Percentiles rank a stretch among this genome's conserved stretches.
These are phyloP conservation scores for Claviceps pazoutovae DNA, from an alignment of 2,329 filamentous ascomycete genomes.

Conservation along the genomic window DNA sequence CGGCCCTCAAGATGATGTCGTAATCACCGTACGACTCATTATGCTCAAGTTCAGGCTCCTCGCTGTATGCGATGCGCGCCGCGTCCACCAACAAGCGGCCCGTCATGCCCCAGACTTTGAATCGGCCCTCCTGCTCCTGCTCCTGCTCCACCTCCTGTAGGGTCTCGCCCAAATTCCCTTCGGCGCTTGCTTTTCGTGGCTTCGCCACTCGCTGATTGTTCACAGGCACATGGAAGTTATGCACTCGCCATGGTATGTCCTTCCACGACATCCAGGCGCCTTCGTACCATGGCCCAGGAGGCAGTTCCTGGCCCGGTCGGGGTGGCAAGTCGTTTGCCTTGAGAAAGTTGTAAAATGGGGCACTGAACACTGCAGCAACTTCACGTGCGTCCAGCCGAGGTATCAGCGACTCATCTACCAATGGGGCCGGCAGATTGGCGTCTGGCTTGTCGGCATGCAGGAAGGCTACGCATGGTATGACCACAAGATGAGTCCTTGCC, in stretches of 20 bases:
- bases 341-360: slow-evolving; percentile 75
- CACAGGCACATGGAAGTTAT: slow-evolving; percentile 84
- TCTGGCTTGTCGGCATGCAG: slow-evolving; percentile 42
- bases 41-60: slow-evolving; percentile 73
- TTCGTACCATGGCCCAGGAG: slow-evolving; percentile 62
- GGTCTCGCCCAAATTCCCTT: slow-evolving; percentile 29
- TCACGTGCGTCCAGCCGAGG: slow-evolving; percentile 77
- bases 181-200: slow-evolving; percentile 29
- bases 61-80: slow-evolving; percentile 67
- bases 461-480: slow-evolving; percentile 65
- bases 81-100: slow-evolving; percentile 80
- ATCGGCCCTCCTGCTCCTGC: slow-evolving; percentile 40
- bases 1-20: slow-evolving; percentile 31
- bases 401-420: slow-evolving; percentile 57
- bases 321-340: slow-evolving; percentile 40
- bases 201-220: slow-evolving; percentile 54
- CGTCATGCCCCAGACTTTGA: slow-evolving; percentile 92
- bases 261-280: slow-evolving; percentile 74
- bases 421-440: slow-evolving; percentile 23
- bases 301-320: slow-evolving; percentile 23
- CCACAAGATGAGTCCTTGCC: slow-evolving; percentile 58
- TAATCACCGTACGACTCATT: slow-evolving; percentile 40
- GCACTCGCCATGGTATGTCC: slow-evolving; percentile 65
- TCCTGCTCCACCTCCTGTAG: slow-evolving; percentile 37
- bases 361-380: slow-evolving; percentile 87